A percentile compares a stretch with the other conserved stretches of the same genome.
These are phyloP conservation scores for Leucocoprinus birnbaumii DNA, from an alignment of 768 basidiomycete species.

Conservation along the genomic window DNA sequence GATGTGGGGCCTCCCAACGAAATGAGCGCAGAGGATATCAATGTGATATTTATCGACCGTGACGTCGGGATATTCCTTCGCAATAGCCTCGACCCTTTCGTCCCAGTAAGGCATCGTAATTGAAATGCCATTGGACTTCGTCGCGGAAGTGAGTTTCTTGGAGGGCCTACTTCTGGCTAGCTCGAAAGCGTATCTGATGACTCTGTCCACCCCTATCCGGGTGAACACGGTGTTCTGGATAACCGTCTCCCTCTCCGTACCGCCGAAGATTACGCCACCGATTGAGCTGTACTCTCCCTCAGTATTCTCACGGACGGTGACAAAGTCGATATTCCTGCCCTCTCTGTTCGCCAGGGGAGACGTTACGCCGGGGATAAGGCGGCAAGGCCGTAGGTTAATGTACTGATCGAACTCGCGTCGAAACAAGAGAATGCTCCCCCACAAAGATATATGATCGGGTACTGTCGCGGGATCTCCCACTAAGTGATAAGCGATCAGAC, in stretches of 20 bases:
- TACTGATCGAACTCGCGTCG: slow-evolving; percentile 52
- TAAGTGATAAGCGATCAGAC: slow-evolving; percentile 15
- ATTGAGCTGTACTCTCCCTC: slow-evolving; percentile 57
- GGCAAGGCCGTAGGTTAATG: slow-evolving; percentile 45
- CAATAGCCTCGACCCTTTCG: slow-evolving; percentile 41
- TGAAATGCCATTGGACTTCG: slow-evolving; percentile 49
- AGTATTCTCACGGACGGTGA: slow-evolving; percentile 54
- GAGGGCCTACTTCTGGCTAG: slow-evolving; percentile 44
- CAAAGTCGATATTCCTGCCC: slow-evolving; percentile 44
- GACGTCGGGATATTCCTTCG: slow-evolving; percentile 50
- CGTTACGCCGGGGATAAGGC: slow-evolving; percentile 43
- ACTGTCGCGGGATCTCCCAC: slow-evolving; percentile 47
- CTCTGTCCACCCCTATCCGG: slow-evolving; percentile 42
- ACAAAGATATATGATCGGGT: slow-evolving; percentile 56
- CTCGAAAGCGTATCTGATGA: slow-evolving; percentile 52
- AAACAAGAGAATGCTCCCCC: slow-evolving; percentile 49
- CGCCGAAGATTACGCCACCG: slow-evolving; percentile 39
- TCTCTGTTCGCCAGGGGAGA: slow-evolving; percentile 44
- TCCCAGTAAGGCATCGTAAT: slow-evolving; percentile 51
- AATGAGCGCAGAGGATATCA: slow-evolving; percentile 46
- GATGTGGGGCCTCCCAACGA: slow-evolving; percentile 45
- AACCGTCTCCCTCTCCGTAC: slow-evolving; percentile 36
- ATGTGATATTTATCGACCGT: slow-evolving; percentile 46
- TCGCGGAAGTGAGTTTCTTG: slow-evolving; percentile 50
- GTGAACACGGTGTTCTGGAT: slow-evolving; percentile 50